A percentile compares a stretch with the other conserved stretches of the same genome.
Conservation (phyloP, 305 asterid genomes). For the Ajuga reptans region DNA sequence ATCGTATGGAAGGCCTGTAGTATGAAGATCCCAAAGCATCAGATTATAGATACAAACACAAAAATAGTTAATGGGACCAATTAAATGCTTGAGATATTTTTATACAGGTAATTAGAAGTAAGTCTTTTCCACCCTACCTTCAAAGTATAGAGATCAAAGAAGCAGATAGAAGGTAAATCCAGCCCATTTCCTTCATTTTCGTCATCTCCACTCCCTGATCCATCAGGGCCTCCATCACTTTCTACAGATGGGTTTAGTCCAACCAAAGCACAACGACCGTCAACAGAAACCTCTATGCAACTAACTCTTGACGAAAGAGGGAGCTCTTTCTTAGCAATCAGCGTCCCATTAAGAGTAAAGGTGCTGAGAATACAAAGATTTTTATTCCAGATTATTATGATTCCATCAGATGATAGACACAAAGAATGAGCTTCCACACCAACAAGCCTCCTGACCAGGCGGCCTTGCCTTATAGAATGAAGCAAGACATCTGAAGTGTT, state of each 20-base stretch:
- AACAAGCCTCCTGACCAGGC: conserved; percentile 63
- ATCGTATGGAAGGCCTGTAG: conserved; percentile 62
- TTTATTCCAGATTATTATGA: conserved; percentile 68
- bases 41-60: conserved; percentile 10
- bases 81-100: neutral
- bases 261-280: conserved; percentile 70
- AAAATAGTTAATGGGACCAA: conserved; percentile 4
- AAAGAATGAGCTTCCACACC: conserved; percentile 74
- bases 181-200: conserved; percentile 38
- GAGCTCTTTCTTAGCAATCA: conserved; percentile 54
- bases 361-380: conserved; percentile 47
- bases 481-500: conserved; percentile 67
- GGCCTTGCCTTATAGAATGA: conserved; percentile 81
- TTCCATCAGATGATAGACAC: conserved; percentile 78
- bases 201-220: conserved; percentile 29
- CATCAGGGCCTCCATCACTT: conserved; percentile 28
- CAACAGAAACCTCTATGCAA: conserved; percentile 84
- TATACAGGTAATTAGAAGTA: neutral
- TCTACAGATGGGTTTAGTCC: conserved; percentile 66
- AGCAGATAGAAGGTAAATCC: conserved; percentile 76
- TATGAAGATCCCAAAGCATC: conserved; percentile 18
- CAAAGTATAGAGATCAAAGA: conserved; percentile 66
- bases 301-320: conserved; percentile 52
- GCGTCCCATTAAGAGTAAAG: conserved; percentile 70
- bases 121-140: conserved; percentile 40